Conservation (phyloP, 1,284 basidiomycete species). For the Ustilago cynodontis region DNA sequence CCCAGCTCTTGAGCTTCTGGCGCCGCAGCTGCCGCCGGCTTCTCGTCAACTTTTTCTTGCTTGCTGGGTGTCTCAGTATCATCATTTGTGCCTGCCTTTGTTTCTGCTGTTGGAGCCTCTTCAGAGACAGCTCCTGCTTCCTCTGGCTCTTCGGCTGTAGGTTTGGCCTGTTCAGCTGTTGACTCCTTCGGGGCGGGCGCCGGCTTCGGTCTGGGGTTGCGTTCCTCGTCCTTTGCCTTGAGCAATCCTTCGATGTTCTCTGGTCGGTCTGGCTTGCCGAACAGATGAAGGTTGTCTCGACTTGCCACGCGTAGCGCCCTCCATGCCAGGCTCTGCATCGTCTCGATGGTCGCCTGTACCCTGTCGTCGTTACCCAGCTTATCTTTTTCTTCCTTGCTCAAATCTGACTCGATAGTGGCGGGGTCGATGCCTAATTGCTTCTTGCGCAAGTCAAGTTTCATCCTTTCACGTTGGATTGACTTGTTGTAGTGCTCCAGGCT, state of each 20-base stretch:
- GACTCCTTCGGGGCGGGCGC: neutral
- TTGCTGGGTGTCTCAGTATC: neutral
- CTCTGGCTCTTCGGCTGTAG: neutral
- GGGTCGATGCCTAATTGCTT: conserved; percentile 54
- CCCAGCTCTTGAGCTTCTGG: neutral
- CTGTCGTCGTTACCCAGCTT: conserved; percentile 45
- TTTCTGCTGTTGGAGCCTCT: neutral
- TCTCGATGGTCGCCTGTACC: conserved; percentile 32
- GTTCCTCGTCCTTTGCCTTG: conserved; percentile 48
- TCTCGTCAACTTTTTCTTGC: neutral
- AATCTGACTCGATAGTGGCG: conserved; percentile 6
- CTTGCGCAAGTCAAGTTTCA: conserved; percentile 53
- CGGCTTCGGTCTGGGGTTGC: conserved; percentile 38
- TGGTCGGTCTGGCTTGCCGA: conserved; percentile 43
- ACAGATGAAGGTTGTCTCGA: conserved; percentile 48
- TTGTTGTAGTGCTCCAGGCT: conserved; percentile 54
- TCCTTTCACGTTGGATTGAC: conserved; percentile 53
- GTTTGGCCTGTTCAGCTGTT: conserved; percentile 1
- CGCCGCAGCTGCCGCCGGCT: neutral
- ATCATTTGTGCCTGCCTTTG: neutral
- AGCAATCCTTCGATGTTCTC: conserved; percentile 53
- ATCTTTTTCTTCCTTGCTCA: conserved; percentile 37
- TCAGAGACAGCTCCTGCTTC: neutral
- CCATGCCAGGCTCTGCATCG: conserved; percentile 61
- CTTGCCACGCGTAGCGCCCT: conserved; percentile 56